A percentile compares a stretch with the other conserved stretches of the same genome.
phyloP scores from a whole-genome alignment of 306 rosid genomes.

The Vigna trinervia region DNA sequence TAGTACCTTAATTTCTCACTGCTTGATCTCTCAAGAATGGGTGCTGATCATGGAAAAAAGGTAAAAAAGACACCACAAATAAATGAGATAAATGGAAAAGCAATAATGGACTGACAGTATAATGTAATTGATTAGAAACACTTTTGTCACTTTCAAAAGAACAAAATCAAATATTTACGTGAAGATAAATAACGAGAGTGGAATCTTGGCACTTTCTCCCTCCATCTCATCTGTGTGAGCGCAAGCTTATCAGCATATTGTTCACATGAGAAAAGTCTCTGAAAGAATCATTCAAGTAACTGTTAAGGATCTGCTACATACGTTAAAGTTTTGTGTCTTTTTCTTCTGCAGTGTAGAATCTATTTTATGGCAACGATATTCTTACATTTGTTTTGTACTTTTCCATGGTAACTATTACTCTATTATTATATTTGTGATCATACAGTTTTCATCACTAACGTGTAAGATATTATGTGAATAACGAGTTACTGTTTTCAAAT shows the following conservation, averaged over 20 bases:
- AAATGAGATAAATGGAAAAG: conserved; percentile 34
- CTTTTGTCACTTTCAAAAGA: conserved; percentile 30
- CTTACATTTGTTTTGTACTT: not conserved
- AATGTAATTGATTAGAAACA: conserved; percentile 5
- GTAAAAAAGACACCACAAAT: not conserved
- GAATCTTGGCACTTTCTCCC: conserved; percentile 62
- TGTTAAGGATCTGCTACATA: not conserved
- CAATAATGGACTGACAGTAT: not conserved
- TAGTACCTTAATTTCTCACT: conserved; percentile 48
- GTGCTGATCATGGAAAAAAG: conserved; percentile 46
- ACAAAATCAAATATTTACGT: conserved; percentile 50
- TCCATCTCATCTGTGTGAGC: conserved; percentile 60
- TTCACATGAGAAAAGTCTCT: conserved; percentile 72
- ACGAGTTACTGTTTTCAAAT: not conserved
- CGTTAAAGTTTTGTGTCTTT: not conserved
- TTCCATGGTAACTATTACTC: not conserved
- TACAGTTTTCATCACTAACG: not conserved
- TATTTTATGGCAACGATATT: conserved; percentile 11
- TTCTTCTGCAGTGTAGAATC: not conserved
- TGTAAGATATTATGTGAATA: not conserved
- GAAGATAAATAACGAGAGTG: conserved; percentile 62
- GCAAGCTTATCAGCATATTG: conserved; percentile 73
- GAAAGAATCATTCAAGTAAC: conserved; percentile 37
- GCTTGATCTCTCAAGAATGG: conserved; percentile 43
- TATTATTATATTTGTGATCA: not conserved